phyloP scores from a whole-genome alignment of 1,139 yeast species.

The Zhuliangozyma parablackwelliae region DNA sequence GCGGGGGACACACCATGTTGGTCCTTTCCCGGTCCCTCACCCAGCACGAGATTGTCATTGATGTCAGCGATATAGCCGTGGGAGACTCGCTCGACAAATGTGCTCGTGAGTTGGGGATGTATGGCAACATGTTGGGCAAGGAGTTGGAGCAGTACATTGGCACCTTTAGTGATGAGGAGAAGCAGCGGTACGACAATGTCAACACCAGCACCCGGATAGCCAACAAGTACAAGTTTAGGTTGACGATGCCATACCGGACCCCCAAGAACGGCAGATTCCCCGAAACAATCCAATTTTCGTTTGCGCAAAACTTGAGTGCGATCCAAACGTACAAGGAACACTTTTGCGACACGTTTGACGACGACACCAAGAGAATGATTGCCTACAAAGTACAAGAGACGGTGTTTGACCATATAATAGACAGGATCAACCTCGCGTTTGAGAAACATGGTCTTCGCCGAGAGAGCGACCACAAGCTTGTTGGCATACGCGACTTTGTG shows the following conservation, averaged over 20 bases:
- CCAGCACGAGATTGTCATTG: slow-evolving; percentile 67
- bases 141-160: slow-evolving; percentile 64
- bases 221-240: slow-evolving; percentile 26
- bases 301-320: slow-evolving; percentile 70
- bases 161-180: slow-evolving; percentile 19
- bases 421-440: slow-evolving; percentile 55
- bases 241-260: slow-evolving; percentile 31
- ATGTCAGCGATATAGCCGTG: slow-evolving; percentile 83
- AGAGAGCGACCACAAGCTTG: slow-evolving; percentile 30
- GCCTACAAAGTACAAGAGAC: slow-evolving; percentile 64
- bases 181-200: slow-evolving; percentile 16
- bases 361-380: slow-evolving; percentile 30
- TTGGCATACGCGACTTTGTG: slow-evolving; percentile 54
- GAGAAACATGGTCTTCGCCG: slow-evolving; percentile 25
- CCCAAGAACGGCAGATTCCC: slow-evolving; percentile 29
- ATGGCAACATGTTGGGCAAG: slow-evolving; percentile 81
- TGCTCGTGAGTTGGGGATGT: slow-evolving; percentile 76
- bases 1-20: slow-evolving; percentile 95
- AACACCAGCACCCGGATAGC: slow-evolving; percentile 17
- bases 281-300: slow-evolving; percentile 52
- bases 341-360: slow-evolving; percentile 13
- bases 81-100: slow-evolving; percentile 95
- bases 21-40: slow-evolving; percentile 59
- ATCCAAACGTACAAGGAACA: slow-evolving; percentile 28
- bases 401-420: slow-evolving; percentile 66